phyloP scores from a whole-genome alignment of 352 stramenopile genomes.

The Pythium pectinolyticum region DNA sequence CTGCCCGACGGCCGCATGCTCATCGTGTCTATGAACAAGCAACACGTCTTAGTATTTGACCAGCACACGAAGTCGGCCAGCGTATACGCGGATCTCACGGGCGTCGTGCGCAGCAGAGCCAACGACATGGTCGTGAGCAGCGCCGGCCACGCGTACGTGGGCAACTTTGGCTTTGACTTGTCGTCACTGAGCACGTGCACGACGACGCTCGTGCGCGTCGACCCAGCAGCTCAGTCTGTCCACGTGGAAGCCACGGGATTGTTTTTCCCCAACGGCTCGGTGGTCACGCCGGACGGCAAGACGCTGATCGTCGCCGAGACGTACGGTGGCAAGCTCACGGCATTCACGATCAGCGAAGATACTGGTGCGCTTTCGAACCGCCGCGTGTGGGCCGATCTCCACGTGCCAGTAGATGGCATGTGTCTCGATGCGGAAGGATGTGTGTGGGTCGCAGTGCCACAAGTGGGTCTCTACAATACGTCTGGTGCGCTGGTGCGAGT shows the following conservation, averaged over 20 bases:
- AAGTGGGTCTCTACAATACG: constrained; percentile 50
- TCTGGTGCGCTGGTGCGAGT: constrained; percentile 52
- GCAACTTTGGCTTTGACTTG: constrained; percentile 64
- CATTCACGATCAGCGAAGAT: constrained; percentile 55
- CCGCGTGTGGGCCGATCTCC: constrained; percentile 53
- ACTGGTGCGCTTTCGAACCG: constrained; percentile 50
- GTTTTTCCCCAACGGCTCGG: constrained; percentile 68
- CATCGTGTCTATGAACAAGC: constrained; percentile 55
- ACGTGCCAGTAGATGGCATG: constrained; percentile 57
- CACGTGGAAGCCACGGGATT: constrained; percentile 54
- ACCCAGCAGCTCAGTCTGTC: constrained; percentile 36
- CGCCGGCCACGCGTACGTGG: constrained; percentile 46
- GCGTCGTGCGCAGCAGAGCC: constrained; percentile 42
- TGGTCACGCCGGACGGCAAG: constrained; percentile 71
- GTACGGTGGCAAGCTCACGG: constrained; percentile 47
- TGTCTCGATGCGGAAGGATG: constrained; percentile 66
- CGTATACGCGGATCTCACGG: constrained; percentile 51
- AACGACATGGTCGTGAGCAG: constrained; percentile 66
- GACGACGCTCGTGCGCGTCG: constrained; percentile 64
- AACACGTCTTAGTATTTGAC: constrained; percentile 45
- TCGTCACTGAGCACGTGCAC: constrained; percentile 28
- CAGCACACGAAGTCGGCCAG: constrained; percentile 28
- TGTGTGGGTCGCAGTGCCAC: constrained; percentile 57
- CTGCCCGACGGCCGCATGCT: constrained; percentile 57
- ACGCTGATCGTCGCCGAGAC: constrained; percentile 73